phyloP scores from a whole-genome alignment of 306 rosid species.

The Quercus variabilis region DNA sequence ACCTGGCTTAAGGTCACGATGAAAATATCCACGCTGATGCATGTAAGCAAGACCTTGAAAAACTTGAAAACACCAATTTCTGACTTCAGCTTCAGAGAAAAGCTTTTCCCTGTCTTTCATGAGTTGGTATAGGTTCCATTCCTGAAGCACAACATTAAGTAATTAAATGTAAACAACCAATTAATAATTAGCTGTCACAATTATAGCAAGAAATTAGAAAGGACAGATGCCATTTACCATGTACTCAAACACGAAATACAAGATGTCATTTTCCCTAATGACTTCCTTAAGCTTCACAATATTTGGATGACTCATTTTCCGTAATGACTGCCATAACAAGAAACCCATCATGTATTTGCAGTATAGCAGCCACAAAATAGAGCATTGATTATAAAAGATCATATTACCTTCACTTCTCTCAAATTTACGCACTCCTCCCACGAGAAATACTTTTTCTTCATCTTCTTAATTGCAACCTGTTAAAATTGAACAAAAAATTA shows the following conservation, averaged over 20 bases:
- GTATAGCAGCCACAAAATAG: background rate
- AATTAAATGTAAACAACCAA: conserved; percentile 12
- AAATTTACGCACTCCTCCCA: conserved; percentile 98
- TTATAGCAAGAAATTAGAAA: background rate
- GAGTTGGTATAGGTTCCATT: conserved; percentile 87
- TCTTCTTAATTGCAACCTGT: conserved; percentile 94
- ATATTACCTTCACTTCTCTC: conserved; percentile 89
- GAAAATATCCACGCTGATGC: conserved; percentile 99
- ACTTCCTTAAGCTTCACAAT: conserved; percentile 97
- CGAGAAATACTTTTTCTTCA: conserved; percentile 93
- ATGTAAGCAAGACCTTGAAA: conserved; percentile 97
- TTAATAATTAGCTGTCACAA: conserved; percentile 9
- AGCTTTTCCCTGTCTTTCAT: conserved; percentile 84
- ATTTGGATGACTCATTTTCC: conserved; percentile 88
- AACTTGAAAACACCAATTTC: conserved; percentile 97
- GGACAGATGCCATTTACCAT: conserved; percentile 57
- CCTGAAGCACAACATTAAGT: conserved; percentile 37
- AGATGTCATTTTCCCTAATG: conserved; percentile 78
- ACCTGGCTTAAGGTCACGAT: conserved; percentile 99
- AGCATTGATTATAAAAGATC: conserved; percentile 1
- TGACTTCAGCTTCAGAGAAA: conserved; percentile 77
- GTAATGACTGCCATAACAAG: conserved; percentile 56
- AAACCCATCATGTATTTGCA: background rate
- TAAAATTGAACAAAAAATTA: conserved; percentile 4
- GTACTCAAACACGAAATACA: conserved; percentile 92